Evolutionary conservation across 2,329 filamentous ascomycete genomes (phyloP).

Genomic region (Tolypocladium nubicola): DNA sequence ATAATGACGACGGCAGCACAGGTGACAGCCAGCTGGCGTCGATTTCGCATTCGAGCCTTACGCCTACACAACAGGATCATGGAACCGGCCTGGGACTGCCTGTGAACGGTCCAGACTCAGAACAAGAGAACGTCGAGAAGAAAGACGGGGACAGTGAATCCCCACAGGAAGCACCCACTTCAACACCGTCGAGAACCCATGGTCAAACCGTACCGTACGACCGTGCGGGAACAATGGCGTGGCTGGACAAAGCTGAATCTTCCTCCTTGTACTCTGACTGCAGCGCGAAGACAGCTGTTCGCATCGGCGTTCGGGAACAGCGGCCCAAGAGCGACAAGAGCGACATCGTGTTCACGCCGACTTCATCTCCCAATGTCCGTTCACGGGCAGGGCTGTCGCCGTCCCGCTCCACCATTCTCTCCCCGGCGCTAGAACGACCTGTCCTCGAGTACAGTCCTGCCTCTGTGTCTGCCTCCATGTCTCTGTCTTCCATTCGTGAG

Average conservation of each 20-base stretch:
- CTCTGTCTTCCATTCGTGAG: background rate
- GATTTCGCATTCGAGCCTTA: background rate
- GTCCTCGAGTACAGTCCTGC: slow-evolving; percentile 5
- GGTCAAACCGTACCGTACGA: background rate
- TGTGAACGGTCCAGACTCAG: background rate
- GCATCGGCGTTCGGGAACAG: background rate
- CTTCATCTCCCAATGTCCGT: background rate
- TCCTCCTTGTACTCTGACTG: slow-evolving; percentile 13
- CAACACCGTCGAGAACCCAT: background rate
- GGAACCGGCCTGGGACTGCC: background rate
- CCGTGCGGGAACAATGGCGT: background rate
- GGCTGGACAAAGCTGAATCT: slow-evolving; percentile 5
- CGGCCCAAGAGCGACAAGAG: background rate
- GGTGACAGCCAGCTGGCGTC: background rate
- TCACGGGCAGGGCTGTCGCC: background rate
- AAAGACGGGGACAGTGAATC: background rate
- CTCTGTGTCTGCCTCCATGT: background rate
- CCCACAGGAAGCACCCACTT: too few species aligned
- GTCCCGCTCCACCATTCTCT: background rate
- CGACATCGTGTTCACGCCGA: background rate
- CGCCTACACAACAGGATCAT: background rate
- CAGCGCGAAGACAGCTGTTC: slow-evolving; percentile 8
- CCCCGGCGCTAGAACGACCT: background rate
- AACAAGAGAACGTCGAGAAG: background rate
- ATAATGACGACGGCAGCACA: background rate